Evolutionary conservation across 2,329 filamentous ascomycete genomes (phyloP), one percentile per base, ranked within the genome.

Genomic region (Septoria linicola): DNA sequence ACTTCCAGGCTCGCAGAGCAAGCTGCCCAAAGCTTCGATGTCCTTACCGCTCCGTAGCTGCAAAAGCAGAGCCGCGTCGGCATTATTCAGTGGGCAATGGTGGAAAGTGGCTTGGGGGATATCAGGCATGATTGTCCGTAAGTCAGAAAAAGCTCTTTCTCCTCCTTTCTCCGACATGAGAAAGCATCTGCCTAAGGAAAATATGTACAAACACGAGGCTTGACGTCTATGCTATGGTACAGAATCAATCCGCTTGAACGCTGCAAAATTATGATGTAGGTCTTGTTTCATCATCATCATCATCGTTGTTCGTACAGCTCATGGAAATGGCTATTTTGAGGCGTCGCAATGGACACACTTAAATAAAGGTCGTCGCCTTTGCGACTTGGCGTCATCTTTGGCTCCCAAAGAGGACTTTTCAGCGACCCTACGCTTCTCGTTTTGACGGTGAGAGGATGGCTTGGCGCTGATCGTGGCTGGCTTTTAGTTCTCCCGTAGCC

Each of bases 321-420:
- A 36, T 35, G 41, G 51, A 56, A 61, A 16, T 53, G 49, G 19
- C 43, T 46, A 8, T 48, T 20, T 40, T 49, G 44, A 11, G 64
- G 60, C 44, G 60, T 63, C 31, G 57, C 63, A 31, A 65, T 48
- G 16, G 61, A 63, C 6, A 77, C 74, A 27, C 65, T 66, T 36
- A 77, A 63, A 34, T 79, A 84, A 53, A 88, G 63, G 64, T 88
- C 83, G 20, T 84, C 80, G 0, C 85, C 85, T 41, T 81, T 76
- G 54, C 83, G 72, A 50, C 81, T 83, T 2, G 85, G 85, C 39
- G 85, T 88, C 60, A 88, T 63, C 58, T 77, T 79, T 2, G 84
- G 84, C 59, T 82, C 73, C 82, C 83, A 85, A 1, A 76, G 76
- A 0, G 82, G 81, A 54, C 65, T 67, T 46, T 59, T 59, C 41